Evolutionary conservation across 805 yeast genomes (phyloP).

Genomic region (Starmera quercuum): DNA sequence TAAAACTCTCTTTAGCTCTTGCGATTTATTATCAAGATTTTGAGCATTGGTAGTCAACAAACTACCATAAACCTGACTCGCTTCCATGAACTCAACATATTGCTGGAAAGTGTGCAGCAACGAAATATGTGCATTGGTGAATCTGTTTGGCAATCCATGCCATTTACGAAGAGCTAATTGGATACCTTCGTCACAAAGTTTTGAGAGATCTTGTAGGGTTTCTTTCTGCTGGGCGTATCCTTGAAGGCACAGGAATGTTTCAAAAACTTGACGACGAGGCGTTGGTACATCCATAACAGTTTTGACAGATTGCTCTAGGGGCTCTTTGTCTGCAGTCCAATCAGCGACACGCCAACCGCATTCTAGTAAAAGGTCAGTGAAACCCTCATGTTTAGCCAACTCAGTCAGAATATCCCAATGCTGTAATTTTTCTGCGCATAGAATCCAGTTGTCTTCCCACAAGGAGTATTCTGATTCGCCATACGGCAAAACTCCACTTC

Average conservation of each 20-base stretch:
- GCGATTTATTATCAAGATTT: conserved; percentile 86
- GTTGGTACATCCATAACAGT: conserved; percentile 99
- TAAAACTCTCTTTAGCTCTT: conserved; percentile 86
- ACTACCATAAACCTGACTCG: conserved; percentile 86
- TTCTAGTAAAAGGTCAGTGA: conserved; percentile 88
- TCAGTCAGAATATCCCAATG: conserved; percentile 98
- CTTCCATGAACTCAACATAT: conserved; percentile 95
- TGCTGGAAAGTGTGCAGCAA: conserved; percentile 93
- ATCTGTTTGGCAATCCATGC: conserved; percentile 75
- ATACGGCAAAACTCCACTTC: conserved; percentile 91
- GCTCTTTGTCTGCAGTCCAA: conserved; percentile 93
- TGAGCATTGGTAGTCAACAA: conserved; percentile 86
- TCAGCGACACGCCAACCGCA: conserved; percentile 99
- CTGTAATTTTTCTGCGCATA: conserved; percentile 93
- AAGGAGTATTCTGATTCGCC: conserved; percentile 91
- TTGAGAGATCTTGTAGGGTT: conserved; percentile 75
- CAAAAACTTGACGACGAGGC: conserved; percentile 92
- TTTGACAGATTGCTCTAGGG: conserved; percentile 88
- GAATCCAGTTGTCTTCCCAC: conserved; percentile 99
- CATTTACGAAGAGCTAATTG: conserved; percentile 88
- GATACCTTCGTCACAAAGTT: conserved; percentile 91
- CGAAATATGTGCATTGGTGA: conserved; percentile 81
- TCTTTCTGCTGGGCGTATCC: conserved; percentile 90
- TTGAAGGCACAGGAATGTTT: conserved; percentile 87
- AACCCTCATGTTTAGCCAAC: conserved; percentile 95